Percentiles rank a stretch among this genome's conserved stretches.
Conservation (phyloP, 1,139 yeast genomes). For the Yamadazyma taylorii region DNA sequence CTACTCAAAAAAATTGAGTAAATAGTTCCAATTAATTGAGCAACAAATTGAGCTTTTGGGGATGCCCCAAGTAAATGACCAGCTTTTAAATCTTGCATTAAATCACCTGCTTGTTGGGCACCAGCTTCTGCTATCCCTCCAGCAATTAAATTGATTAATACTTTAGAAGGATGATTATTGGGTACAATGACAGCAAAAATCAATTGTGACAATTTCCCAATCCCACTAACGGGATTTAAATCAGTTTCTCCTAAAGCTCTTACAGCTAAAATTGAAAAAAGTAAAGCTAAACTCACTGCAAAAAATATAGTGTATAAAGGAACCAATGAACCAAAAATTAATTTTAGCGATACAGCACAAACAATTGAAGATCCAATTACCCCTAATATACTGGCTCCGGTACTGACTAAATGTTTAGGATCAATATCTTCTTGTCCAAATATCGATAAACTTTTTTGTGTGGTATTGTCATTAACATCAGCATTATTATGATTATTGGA, state of each 20-base stretch:
- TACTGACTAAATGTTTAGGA: constrained; percentile 50
- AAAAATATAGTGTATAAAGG: constrained; percentile 69
- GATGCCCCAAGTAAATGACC: constrained; percentile 92
- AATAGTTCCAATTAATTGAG: constrained; percentile 82
- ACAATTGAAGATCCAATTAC: constrained; percentile 61
- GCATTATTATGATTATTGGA: too few relatives aligned
- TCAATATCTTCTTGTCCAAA: constrained; percentile 16
- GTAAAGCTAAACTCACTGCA: constrained; percentile 73
- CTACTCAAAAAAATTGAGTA: constrained; percentile 83
- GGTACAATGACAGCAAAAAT: constrained; percentile 85
- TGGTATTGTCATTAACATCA: background rate
- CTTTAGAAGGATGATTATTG: constrained; percentile 70
- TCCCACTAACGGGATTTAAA: constrained; percentile 94
- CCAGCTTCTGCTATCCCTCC: constrained; percentile 99
- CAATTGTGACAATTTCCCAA: constrained; percentile 89
- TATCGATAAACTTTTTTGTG: background rate
- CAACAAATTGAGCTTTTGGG: constrained; percentile 86
- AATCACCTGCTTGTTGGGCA: constrained; percentile 97
- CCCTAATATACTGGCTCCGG: constrained; percentile 56
- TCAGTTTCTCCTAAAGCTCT: constrained; percentile 96
- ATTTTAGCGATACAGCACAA: constrained; percentile 63
- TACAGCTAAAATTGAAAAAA: constrained; percentile 83
- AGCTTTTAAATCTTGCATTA: constrained; percentile 95
- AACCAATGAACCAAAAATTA: constrained; percentile 67
- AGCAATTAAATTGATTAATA: constrained; percentile 82